Percentiles rank a stretch among this genome's conserved stretches.
Conservation (phyloP, 116 monocot genomes). For the Phalaenopsis hybrid region DNA sequence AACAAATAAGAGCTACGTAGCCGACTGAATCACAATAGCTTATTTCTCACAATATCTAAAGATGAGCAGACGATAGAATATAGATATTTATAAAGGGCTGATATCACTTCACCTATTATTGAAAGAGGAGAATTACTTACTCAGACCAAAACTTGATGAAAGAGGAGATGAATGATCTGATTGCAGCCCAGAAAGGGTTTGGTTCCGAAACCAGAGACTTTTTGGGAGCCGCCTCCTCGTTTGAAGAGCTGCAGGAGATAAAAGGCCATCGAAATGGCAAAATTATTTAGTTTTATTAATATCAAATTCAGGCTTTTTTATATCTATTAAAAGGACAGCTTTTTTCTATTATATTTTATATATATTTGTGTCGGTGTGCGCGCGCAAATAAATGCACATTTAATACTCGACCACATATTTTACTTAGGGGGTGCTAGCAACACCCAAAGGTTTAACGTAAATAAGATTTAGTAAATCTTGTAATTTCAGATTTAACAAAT, state of each 20-base stretch:
- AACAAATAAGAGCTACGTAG: no score
- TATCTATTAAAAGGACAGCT: no score
- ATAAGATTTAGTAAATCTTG: no score
- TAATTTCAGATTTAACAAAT: no score
- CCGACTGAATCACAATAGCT: neutral
- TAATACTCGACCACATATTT: no score
- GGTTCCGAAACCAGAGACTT: slow-evolving; percentile 7
- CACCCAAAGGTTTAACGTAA: no score
- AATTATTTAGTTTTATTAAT: no score
- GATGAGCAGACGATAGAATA: neutral
- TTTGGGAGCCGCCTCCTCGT: neutral
- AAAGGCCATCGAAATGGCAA: neutral
- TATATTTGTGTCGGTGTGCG: no score
- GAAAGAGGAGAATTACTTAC: slow-evolving; percentile 3
- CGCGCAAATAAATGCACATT: no score
- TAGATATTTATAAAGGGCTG: neutral
- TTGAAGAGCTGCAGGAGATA: slow-evolving; percentile 11
- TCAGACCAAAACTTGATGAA: slow-evolving; percentile 36
- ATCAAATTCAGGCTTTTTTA: no score
- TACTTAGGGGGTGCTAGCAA: no score
- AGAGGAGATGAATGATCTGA: slow-evolving; percentile 20
- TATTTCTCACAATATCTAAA: neutral
- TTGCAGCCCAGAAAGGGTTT: slow-evolving; percentile 25
- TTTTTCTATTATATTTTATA: no score
- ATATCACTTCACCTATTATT: neutral